phyloP scores from a whole-genome alignment of 371 early-diverging fungal genomes.

The Syncephalis plumigaleata region DNA sequence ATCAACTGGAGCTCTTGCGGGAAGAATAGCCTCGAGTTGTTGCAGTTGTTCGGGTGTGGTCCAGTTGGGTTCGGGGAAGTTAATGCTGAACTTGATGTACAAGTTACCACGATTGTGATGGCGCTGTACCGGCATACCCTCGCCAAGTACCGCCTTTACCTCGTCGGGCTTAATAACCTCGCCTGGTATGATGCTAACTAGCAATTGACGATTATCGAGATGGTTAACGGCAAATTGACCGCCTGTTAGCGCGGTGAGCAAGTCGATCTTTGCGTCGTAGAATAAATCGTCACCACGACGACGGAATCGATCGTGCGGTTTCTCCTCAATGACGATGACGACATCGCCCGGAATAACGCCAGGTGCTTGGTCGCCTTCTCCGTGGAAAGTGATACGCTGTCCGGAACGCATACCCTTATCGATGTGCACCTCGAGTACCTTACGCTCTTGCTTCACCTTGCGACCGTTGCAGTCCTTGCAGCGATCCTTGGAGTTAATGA shows the following conservation, averaged over 20 bases:
- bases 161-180: constrained; percentile 79
- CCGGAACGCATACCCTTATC: constrained; percentile 94
- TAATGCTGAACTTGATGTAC: constrained; percentile 78
- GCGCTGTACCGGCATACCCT: constrained; percentile 92
- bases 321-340: constrained; percentile 80
- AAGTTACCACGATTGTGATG: constrained; percentile 85
- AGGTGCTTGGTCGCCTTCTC: constrained; percentile 82
- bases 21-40: constrained; percentile 40
- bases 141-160: constrained; percentile 63
- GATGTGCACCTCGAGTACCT: constrained; percentile 74
- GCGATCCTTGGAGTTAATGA: constrained; percentile 69
- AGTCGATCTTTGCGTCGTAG: constrained; percentile 69
- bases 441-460: constrained; percentile 52
- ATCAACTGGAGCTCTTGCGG: constrained; percentile 23
- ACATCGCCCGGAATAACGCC: constrained; percentile 63
- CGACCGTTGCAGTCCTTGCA: constrained; percentile 78
- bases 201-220: constrained; percentile 78
- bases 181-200: constrained; percentile 75
- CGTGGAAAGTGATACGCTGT: constrained; percentile 76
- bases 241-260: constrained; percentile 85
- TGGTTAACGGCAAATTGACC: constrained; percentile 77
- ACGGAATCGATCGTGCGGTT: constrained; percentile 70
- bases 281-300: constrained; percentile 78
- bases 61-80: constrained; percentile 82
- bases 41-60: constrained; percentile 16